A percentile compares a stretch with the other conserved stretches of the same genome.
phyloP scores from a whole-genome alignment of 768 basidiomycete species.

The Ephemerocybe angulata region DNA sequence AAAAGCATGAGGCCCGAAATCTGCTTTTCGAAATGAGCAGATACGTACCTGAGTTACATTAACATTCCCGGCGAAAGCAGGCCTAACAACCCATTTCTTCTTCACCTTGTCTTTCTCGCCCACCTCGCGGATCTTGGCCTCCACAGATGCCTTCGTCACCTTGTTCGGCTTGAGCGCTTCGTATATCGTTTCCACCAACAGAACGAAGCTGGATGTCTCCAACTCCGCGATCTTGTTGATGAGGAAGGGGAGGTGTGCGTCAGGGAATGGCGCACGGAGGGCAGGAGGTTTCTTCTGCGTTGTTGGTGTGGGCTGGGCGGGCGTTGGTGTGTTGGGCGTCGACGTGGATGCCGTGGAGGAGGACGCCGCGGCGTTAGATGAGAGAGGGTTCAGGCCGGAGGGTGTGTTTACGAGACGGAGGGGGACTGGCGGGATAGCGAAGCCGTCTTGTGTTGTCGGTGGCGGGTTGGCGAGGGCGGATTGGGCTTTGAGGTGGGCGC shows the following conservation, averaged over 20 bases:
- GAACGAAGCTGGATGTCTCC: slow-evolving; percentile 56
- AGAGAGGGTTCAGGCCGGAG: slow-evolving; percentile 11
- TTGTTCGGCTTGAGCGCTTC: slow-evolving; percentile 65
- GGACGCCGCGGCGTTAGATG: slow-evolving; percentile 10
- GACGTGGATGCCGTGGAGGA: not conserved
- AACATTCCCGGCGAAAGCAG: slow-evolving; percentile 22
- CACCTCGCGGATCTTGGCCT: slow-evolving; percentile 75
- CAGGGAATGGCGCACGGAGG: slow-evolving; percentile 67
- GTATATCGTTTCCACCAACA: slow-evolving; percentile 70
- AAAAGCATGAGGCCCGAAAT: too few species aligned
- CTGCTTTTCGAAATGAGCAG: too few species aligned
- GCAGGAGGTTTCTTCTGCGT: slow-evolving; percentile 27
- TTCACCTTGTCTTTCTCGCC: slow-evolving; percentile 69
- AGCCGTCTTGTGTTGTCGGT: slow-evolving; percentile 26
- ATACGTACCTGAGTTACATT: not conserved
- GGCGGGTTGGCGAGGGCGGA: slow-evolving; percentile 10
- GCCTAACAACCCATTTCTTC: slow-evolving; percentile 72
- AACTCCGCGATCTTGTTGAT: slow-evolving; percentile 60
- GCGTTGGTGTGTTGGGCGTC: slow-evolving; percentile 1
- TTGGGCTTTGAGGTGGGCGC: slow-evolving; percentile 23
- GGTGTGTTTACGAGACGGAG: slow-evolving; percentile 25
- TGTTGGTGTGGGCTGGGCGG: slow-evolving; percentile 1
- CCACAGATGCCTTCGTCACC: slow-evolving; percentile 81
- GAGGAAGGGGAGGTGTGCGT: slow-evolving; percentile 55
- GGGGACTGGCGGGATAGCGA: slow-evolving; percentile 48